phyloP scores from a whole-genome alignment of 208 protist genomes.

The Kentomonas sorsogonicus region DNA sequence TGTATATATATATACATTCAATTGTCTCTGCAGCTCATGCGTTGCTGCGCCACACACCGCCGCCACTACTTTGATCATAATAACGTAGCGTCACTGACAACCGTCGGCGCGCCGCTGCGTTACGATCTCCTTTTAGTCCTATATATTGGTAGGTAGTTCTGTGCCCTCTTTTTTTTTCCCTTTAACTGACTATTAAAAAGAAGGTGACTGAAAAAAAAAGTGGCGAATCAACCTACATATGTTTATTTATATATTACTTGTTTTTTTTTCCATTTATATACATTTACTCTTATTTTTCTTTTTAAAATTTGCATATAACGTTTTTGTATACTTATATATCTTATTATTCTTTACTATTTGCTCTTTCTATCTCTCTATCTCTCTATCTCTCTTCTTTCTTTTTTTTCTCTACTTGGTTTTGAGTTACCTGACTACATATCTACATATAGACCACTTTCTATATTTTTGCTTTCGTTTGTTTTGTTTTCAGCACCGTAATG shows the following conservation, averaged over 20 bases:
- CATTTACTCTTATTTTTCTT: conserved; percentile 8
- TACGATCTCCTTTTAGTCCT: conserved; percentile 1
- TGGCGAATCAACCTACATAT: background rate
- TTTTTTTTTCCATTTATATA: conserved; percentile 6
- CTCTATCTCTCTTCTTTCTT: conserved; percentile 3
- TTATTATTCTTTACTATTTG: conserved; percentile 2
- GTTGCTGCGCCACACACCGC: too few species aligned
- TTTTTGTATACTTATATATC: conserved; percentile 3
- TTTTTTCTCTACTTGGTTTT: too few species aligned
- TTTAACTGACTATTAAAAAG: conserved; percentile 5
- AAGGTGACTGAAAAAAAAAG: conserved; percentile 7
- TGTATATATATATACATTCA: background rate
- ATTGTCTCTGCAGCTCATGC: too few species aligned
- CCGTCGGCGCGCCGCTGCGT: too few species aligned
- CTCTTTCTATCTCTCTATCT: conserved; percentile 6
- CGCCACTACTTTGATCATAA: too few species aligned
- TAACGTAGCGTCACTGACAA: too few species aligned
- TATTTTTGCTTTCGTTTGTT: too few species aligned
- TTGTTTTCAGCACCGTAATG: too few species aligned
- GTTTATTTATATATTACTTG: conserved; percentile 1
- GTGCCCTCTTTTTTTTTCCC: conserved; percentile 6
- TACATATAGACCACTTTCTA: too few species aligned
- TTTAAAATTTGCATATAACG: background rate
- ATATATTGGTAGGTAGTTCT: background rate
- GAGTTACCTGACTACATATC: too few species aligned